Evolutionary conservation across 768 basidiomycete species (phyloP).

Genomic region (Hygrophorus pudorinus): DNA sequence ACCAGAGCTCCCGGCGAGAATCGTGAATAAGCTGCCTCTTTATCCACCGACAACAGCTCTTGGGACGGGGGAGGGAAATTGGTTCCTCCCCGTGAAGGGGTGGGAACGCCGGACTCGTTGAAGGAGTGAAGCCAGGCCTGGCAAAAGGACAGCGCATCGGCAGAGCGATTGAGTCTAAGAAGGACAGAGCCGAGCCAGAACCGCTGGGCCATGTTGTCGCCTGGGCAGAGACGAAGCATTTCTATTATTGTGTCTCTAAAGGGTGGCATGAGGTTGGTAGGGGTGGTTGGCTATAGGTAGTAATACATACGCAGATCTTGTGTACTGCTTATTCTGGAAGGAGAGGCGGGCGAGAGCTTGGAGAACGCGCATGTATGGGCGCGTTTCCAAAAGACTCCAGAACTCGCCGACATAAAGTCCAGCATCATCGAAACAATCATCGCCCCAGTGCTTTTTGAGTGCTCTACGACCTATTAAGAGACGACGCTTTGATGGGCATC

Average conservation of each 20-base stretch:
- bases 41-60: slow-evolving; percentile 11
- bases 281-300: not conserved
- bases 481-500: too few species aligned
- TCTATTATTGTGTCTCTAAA: slow-evolving; percentile 26
- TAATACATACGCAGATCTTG: slow-evolving; percentile 23
- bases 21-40: slow-evolving; percentile 7
- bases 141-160: slow-evolving; percentile 31
- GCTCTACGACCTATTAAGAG: slow-evolving; percentile 21
- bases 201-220: slow-evolving; percentile 30
- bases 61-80: slow-evolving; percentile 17
- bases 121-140: slow-evolving; percentile 27
- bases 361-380: slow-evolving; percentile 37
- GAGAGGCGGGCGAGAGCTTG: slow-evolving; percentile 26
- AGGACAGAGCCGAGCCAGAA: slow-evolving; percentile 29
- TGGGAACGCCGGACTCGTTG: too few species aligned
- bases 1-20: slow-evolving; percentile 12
- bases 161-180: slow-evolving; percentile 20
- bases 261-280: not conserved
- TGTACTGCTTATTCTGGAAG: slow-evolving; percentile 22
- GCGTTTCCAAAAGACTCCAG: slow-evolving; percentile 27
- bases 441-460: slow-evolving; percentile 20
- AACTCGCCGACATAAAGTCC: slow-evolving; percentile 25
- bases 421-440: slow-evolving; percentile 28
- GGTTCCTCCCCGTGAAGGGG: slow-evolving; percentile 15
- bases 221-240: slow-evolving; percentile 33